Evolutionary conservation across 2,329 filamentous ascomycete genomes (phyloP), one percentile per base, ranked within the genome.

Genomic region (Paecilomyces variotii): DNA sequence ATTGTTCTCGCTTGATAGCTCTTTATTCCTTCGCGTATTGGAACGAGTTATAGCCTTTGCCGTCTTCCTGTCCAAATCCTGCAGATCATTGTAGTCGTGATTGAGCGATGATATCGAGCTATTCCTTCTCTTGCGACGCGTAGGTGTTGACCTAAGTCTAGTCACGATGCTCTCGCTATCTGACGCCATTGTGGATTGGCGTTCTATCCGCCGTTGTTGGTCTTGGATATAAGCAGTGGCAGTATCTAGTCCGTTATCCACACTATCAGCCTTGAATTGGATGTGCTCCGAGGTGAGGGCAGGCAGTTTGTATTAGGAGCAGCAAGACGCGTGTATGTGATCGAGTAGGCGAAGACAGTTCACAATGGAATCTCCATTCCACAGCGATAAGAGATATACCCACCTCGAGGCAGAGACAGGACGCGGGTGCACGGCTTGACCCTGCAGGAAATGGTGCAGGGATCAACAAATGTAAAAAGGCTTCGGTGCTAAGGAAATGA

Each of bases 71-170:
- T 50, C 28, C 57, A 39, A 51, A 27, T 19, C 26, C 19, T 14
- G n/a, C 32, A 6, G 25, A 11, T 53, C 27, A 52, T 26, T 7
- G 12, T 52, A 24, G 24, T 28, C n/a, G 7, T 54, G 53, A 54
- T 59, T 51, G 62, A 58, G 34, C 56, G 53, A 45, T n/a, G 60
- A 62, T 30, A 60, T 51, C 19, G 64, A 63, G 56, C 67, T 68
- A 53, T 62, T 67, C 49, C 65, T 61, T 58, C 68, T 64, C 57
- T 72, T 72, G 57, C 62, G 65, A 19, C 60, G 60, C 12, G 64
- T 61, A 25, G 64, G 64, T 63, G 66, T 64, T 19, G 39, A 65
- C 66, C 25, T 67, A 64, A 68, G 71, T 70, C 27, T 54, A 58
- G 35, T 54, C 28, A 51, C 49, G 45, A 56, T 55, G 19, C n/a